Base-by-base conservation (phyloP, 495 filamentous ascomycete species). In the Aspergillus asperescens region DNA sequence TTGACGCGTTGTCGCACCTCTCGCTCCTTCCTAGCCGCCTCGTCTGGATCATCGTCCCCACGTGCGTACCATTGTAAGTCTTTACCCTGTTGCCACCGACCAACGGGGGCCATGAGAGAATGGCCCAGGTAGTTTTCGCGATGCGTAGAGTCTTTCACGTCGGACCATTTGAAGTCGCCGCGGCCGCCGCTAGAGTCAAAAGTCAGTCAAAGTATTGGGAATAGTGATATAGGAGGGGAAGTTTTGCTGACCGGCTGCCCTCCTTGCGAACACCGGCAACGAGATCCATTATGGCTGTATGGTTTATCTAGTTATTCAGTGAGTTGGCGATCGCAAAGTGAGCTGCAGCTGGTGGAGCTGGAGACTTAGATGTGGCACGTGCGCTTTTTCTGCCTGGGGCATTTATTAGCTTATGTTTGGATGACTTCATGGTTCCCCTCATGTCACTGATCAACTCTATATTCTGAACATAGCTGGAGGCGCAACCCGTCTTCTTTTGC, bases 111-210 rank as follows among this genome's bases (percentile, higher is more conserved):
- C 82, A 94, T 98, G 45, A 98, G 64, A 19, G 88, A 94, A 67
- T 98, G 93, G 35, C 94, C 93, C 0, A 98, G 85, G 67, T 98
- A 98, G 69, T 98, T 96, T 65, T 98, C 92, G 59, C 93, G 89
- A 60, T 96, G 90, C 34, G 78, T 69, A 32, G 89, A 91, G 44
- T 78, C 80, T 60, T 91, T 85, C 63, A 98, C 93, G 61, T 95
- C 89, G 56, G 91, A 86, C 93, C 93, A 97, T 72, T 84, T 89
- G 79, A 98, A 97, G 66, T 94, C 88, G 72, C 82, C 85, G 62
- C 84, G 84, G 61, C 93, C 93, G 60, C 93, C 93, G 59, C 93
- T 82, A 49, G n/a, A 41, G 47, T 61, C 28, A 38, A 19, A 16
- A 20, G 22, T 15, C 23, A 10, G 29, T 20, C 10, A 19, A 9